These are phyloP conservation scores for Collybia sordida DNA, from an alignment of 768 basidiomycete species.

Conservation along the genomic window DNA sequence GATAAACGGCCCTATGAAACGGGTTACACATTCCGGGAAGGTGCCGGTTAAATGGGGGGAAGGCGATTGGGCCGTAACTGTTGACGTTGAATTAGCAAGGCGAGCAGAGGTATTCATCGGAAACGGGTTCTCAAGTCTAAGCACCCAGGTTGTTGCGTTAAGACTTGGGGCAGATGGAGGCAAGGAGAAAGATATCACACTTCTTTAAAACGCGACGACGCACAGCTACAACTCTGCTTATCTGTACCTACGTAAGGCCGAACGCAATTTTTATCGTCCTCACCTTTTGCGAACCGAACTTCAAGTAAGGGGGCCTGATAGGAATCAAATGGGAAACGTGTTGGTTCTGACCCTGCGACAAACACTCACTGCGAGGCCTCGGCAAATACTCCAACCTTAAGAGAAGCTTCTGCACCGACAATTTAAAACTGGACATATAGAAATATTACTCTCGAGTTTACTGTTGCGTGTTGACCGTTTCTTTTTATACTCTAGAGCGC, in stretches of 20 bases:
- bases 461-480: too few species aligned
- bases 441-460: too few species aligned
- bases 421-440: too few species aligned
- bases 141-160: conserved; percentile 42
- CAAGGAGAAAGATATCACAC: conserved; percentile 32
- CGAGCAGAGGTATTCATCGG: conserved; percentile 44
- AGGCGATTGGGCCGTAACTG: conserved; percentile 41
- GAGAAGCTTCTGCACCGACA: too few species aligned
- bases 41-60: conserved; percentile 36
- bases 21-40: conserved; percentile 40
- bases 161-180: conserved; percentile 38
- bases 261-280: background rate
- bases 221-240: background rate
- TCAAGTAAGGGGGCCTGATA: too few species aligned
- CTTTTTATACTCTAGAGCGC: too few species aligned
- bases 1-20: conserved; percentile 39
- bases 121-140: conserved; percentile 49
- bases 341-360: too few species aligned
- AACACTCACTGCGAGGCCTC: too few species aligned
- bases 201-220: conserved; percentile 18
- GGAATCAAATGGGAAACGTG: too few species aligned
- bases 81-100: conserved; percentile 45
- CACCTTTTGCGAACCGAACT: background rate
- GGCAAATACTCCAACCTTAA: too few species aligned
- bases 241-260: background rate